Conservation (phyloP, 257 asterid species). For the Sherardia arvensis region DNA sequence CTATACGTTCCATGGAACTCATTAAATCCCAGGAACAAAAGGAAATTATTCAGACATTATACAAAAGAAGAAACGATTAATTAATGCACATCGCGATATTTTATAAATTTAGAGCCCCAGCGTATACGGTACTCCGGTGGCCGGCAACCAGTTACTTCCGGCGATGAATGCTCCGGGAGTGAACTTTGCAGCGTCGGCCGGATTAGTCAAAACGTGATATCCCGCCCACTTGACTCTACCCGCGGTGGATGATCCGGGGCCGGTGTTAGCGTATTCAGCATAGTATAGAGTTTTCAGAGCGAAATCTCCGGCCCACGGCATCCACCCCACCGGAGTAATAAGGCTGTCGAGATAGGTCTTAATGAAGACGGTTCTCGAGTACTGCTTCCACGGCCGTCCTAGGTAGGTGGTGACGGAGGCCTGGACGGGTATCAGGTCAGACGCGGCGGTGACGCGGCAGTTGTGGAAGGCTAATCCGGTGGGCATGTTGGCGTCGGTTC, state of each 20-base stretch:
- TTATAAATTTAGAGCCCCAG: neutral
- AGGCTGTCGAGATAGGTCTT: conserved; percentile 40
- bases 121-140: conserved; percentile 54
- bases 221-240: conserved; percentile 53
- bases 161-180: conserved; percentile 57
- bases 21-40: neutral
- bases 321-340: conserved; percentile 71
- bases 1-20: neutral
- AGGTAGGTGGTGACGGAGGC: conserved; percentile 51
- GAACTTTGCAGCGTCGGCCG: conserved; percentile 40
- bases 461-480: conserved; percentile 73
- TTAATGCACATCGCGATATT: neutral
- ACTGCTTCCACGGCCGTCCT: conserved; percentile 78
- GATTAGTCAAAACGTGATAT: neutral
- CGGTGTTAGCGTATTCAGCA: conserved; percentile 72
- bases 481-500: conserved; percentile 60
- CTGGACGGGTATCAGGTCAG: conserved; percentile 39
- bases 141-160: conserved; percentile 56
- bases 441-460: conserved; percentile 42
- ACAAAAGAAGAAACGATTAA: neutral
- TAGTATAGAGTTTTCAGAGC: conserved; percentile 57
- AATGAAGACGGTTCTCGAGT: conserved; percentile 65
- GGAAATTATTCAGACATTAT: neutral
- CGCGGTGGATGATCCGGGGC: conserved; percentile 55
- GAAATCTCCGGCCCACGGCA: conserved; percentile 66